Base-by-base conservation (phyloP, 139 green algal genomes). In the Closterium sp. region DNA sequence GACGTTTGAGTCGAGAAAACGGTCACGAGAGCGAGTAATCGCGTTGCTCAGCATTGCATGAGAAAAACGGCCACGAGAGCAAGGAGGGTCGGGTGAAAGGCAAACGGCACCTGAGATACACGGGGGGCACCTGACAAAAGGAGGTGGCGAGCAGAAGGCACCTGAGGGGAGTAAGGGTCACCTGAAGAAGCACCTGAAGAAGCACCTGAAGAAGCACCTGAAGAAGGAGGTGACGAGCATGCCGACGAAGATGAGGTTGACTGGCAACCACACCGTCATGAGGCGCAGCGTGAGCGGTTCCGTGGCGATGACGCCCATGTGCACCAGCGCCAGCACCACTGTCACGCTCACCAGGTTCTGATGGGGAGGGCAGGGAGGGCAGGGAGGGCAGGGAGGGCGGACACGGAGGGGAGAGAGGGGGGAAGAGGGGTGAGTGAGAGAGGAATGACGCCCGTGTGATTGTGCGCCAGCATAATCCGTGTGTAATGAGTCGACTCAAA, bases 161-260 rank as follows among this genome's bases (percentile, higher is more conserved):
- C 0, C 55, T 76, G 55, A 76, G n/a, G n/a, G n/a, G n/a, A 76
- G 16, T 76, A 19, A 76, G 55, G 0, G 55, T 16, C 43, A 12
- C 55, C 0, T 76, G 55, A 76, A 76, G 55, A 1, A 66, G 38
- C 38, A 66, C 4, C 38, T 66, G 4, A 66, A 5, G 0, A 9
- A 66, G 19, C 4, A 35, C n/a, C n/a, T n/a, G 85, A 23, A 19
- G 9, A 1, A 3, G 35, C 86, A 90, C 87, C 87, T 90, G 88
- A 69, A 90, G 87, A 90, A 90, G 38, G 87, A 90, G 33, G 95
- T 97, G 33, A 95, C 94, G 7, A 98, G 96, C 96, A 98, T 98
- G 55, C 95, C 95, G 31, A 99, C 97, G 92, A 99, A 99, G 21
- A 99, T 96, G 34, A 98, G 19, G 92, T 99, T 99, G 21, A 98